A percentile compares a stretch with the other conserved stretches of the same genome.
Conservation (phyloP, 306 rosid genomes). For the Lotus japonicus region DNA sequence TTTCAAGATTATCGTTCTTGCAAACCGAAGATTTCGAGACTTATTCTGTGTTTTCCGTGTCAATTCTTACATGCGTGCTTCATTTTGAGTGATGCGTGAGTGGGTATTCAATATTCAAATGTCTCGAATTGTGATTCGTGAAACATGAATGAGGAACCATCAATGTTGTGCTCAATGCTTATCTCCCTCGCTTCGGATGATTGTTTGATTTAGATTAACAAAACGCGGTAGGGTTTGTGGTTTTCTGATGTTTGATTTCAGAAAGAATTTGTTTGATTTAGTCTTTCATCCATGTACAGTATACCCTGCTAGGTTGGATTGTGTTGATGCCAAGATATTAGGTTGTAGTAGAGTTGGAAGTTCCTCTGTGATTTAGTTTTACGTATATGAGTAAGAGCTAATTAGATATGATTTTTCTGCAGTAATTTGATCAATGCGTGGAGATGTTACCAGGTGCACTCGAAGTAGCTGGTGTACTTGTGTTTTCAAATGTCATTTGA, state of each 20-base stretch:
- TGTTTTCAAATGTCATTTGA: slow-evolving; percentile 30
- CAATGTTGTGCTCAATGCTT: neutral
- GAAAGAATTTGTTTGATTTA: neutral
- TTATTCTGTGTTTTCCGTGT: neutral
- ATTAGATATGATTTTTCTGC: slow-evolving; percentile 28
- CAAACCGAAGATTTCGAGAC: neutral
- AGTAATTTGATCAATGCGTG: slow-evolving; percentile 27
- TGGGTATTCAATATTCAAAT: too few species aligned
- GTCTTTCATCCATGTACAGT: neutral
- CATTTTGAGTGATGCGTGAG: too few species aligned
- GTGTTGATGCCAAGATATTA: slow-evolving; percentile 9
- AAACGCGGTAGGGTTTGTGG: neutral
- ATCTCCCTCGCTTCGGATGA: neutral
- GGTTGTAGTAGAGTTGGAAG: slow-evolving; percentile 13
- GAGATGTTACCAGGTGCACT: slow-evolving; percentile 33
- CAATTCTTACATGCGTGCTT: too few species aligned
- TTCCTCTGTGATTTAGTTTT: slow-evolving; percentile 33
- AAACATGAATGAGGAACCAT: neutral
- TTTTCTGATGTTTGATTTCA: neutral
- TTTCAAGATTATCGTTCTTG: neutral
- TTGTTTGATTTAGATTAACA: neutral
- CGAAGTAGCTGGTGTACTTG: slow-evolving; percentile 40
- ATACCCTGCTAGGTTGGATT: neutral
- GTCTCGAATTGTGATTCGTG: neutral
- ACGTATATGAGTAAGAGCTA: slow-evolving; percentile 22